Percentiles rank a stretch among this genome's conserved stretches.
Evolutionary conservation across 2,329 filamentous ascomycete genomes (phyloP).

Genomic region (Aspergillus pseudotamarii): DNA sequence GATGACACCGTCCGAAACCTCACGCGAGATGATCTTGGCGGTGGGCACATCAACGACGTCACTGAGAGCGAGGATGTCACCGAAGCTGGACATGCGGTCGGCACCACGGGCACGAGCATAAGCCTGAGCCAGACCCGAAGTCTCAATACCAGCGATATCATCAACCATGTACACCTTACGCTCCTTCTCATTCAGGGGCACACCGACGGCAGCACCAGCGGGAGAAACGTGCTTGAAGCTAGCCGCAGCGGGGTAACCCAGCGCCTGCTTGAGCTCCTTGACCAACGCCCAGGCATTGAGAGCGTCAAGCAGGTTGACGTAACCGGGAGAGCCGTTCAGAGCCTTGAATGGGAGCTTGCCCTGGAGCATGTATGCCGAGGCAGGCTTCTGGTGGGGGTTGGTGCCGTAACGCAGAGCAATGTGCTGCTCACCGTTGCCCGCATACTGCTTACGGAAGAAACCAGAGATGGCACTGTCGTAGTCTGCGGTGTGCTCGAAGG

Average conservation of each 20-base stretch:
- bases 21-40: slow-evolving; percentile 95
- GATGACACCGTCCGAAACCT: slow-evolving; percentile 96
- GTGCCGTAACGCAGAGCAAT: slow-evolving; percentile 88
- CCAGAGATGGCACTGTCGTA: slow-evolving; percentile 93
- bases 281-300: slow-evolving; percentile 97
- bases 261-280: slow-evolving; percentile 88
- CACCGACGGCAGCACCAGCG: slow-evolving; percentile 90
- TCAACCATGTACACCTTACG: slow-evolving; percentile 98
- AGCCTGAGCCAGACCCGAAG: slow-evolving; percentile 84
- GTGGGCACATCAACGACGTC: slow-evolving; percentile 89
- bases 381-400: slow-evolving; percentile 98
- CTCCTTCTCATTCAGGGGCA: slow-evolving; percentile 82
- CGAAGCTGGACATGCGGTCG: slow-evolving; percentile 98
- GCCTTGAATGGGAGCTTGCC: slow-evolving; percentile 91
- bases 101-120: slow-evolving; percentile 94
- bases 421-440: slow-evolving; percentile 80
- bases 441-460: slow-evolving; percentile 98
- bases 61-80: slow-evolving; percentile 91
- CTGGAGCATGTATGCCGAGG: slow-evolving; percentile 75
- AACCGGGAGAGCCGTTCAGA: slow-evolving; percentile 84
- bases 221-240: slow-evolving; percentile 99
- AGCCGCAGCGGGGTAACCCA: slow-evolving; percentile 85
- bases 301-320: slow-evolving; percentile 95
- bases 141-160: slow-evolving; percentile 86
- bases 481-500: slow-evolving; percentile 96